Evolutionary conservation across 345 rosid species (phyloP).

Genomic region (Excoecaria cochinchinensis): DNA sequence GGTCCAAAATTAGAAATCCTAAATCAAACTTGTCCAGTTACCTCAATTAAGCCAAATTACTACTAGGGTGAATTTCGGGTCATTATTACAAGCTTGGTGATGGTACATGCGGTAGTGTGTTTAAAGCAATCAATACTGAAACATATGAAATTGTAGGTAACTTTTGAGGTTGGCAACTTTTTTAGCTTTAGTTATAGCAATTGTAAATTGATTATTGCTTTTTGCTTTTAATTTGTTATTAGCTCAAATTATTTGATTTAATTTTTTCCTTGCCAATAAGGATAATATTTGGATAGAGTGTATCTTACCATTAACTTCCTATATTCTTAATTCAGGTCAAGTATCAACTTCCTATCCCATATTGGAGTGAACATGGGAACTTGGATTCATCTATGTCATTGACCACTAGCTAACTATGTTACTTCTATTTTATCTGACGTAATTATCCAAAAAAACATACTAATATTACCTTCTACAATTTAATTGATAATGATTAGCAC

Average conservation of each 20-base stretch:
- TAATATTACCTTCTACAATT: not conserved
- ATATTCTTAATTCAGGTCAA: not conserved
- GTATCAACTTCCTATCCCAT: not conserved
- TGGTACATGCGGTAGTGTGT: constrained; percentile 95
- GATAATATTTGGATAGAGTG: not conserved
- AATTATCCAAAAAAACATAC: not conserved
- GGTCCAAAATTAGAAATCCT: no score
- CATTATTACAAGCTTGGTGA: constrained; percentile 97
- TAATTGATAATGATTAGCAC: not conserved
- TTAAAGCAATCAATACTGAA: constrained; percentile 72
- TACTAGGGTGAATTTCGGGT: no score
- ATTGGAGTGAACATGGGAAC: not conserved
- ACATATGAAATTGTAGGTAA: constrained; percentile 69
- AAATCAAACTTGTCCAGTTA: no score
- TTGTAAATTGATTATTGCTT: not conserved
- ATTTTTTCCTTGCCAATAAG: constrained; percentile 4
- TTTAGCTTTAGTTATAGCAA: not conserved
- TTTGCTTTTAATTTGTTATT: not conserved
- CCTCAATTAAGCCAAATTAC: no score
- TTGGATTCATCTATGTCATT: not conserved
- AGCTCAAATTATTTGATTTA: not conserved
- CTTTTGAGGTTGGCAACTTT: constrained; percentile 1
- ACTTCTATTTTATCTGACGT: constrained; percentile 3
- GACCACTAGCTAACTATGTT: not conserved
- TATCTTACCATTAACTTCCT: not conserved